Evolutionary conservation across 2,329 filamentous ascomycete genomes (phyloP).

Genomic region (Fusarium chaquense): DNA sequence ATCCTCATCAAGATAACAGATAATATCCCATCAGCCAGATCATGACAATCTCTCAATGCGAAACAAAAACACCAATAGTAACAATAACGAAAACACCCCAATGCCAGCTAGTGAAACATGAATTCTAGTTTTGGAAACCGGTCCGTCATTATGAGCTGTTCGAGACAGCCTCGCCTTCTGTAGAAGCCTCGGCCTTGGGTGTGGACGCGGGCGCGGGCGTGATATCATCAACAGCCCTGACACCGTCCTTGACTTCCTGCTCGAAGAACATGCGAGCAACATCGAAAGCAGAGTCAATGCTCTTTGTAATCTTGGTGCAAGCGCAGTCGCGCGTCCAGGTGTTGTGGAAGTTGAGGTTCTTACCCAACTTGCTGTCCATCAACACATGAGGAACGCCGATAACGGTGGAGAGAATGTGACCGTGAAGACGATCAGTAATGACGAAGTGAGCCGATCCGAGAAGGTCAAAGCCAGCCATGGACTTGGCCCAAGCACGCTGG

Average conservation of each 20-base stretch:
- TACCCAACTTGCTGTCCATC: constrained; percentile 48
- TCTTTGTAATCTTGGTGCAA: constrained; percentile 44
- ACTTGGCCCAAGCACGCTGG: constrained; percentile 47
- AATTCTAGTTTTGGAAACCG: constrained; percentile 18
- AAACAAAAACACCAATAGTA: constrained; percentile 20
- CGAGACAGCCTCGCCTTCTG: background rate
- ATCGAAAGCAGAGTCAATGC: constrained; percentile 41
- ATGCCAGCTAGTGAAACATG: constrained; percentile 26
- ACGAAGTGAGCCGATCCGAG: constrained; percentile 45
- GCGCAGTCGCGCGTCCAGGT: constrained; percentile 46
- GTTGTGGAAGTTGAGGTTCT: constrained; percentile 50
- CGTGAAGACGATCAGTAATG: constrained; percentile 46
- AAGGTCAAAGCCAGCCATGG: constrained; percentile 45
- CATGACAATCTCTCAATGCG: constrained; percentile 14
- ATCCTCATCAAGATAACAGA: constrained; percentile 12
- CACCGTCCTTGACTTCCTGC: constrained; percentile 28
- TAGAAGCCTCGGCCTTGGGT: constrained; percentile 14
- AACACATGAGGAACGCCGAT: constrained; percentile 47
- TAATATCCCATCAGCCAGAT: constrained; percentile 29
- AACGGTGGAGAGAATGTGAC: constrained; percentile 46
- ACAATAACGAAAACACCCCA: constrained; percentile 15
- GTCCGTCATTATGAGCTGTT: constrained; percentile 21
- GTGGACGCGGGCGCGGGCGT: constrained; percentile 7
- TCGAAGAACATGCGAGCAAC: constrained; percentile 43
- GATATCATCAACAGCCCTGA: constrained; percentile 15